Base-by-base conservation (phyloP, 73 alveolate genomes). In the Paramecium biaurelia region DNA sequence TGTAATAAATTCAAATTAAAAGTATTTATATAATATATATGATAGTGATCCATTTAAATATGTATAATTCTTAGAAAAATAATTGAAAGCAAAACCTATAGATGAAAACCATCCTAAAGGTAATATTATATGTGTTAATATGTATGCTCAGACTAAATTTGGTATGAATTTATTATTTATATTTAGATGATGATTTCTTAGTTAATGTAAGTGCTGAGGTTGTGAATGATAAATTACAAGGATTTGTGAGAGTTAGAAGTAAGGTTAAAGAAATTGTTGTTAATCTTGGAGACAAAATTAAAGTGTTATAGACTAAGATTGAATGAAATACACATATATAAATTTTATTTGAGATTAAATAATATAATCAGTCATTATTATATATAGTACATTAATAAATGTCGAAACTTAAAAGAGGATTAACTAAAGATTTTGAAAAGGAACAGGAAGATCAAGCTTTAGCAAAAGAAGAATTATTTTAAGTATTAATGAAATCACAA, bases 1-100 rank as follows among this genome's bases (percentile, higher is more conserved):
- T 15, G 94, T 90, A 67, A 95, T 98, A 37, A 96, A 95, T 70
- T 86, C 98, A 2, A 85, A 96, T 70, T 79, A 85, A 49, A 86
- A 35, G 93, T 63, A 63, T 26, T 53, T 3, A 18, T 53, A 7
- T 86, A 67, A 23, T 45, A 6, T 58, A 23, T 43, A 1, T 23
- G 26, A n/a, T 15, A 57, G 42, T 14, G 86, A 68, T 2, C 70
- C 86, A 4, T 37, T 7, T n/a, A 42, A 67, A 15, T 63, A 68
- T 41, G 58, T 38, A 1, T 4, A 32, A 63, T 79, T 41, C 14
- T 21, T 38, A 12, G 90, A 79, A 42, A 79, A 79, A 26, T 5
- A 32, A 30, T 24, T 79, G 47, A 79, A 79, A 24, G 49, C 34
- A 1, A 79, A 45, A 42, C 23, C 42, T 11, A 23, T 79, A 2